These are phyloP conservation scores for Scedosporium aurantiacum DNA, from an alignment of 2,329 filamentous ascomycete species.

Conservation along the genomic window DNA sequence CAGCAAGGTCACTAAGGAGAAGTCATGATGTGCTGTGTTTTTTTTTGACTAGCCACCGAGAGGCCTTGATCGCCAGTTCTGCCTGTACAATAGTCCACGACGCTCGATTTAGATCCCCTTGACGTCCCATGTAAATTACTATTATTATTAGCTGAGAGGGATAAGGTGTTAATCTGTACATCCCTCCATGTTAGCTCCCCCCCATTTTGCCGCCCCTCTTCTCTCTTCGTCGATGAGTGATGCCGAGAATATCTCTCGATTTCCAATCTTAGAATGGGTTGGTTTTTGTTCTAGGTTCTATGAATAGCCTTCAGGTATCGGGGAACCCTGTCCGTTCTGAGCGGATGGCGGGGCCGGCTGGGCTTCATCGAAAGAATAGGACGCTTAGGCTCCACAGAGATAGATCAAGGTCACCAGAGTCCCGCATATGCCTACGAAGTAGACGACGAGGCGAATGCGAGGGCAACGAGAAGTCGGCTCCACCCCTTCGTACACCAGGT, in stretches of 20 bases:
- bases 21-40: neutral
- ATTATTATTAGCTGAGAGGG: neutral
- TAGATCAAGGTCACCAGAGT: too few relatives aligned
- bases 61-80: neutral
- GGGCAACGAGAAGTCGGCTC: neutral
- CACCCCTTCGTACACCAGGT: neutral
- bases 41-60: neutral
- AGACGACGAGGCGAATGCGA: too few relatives aligned
- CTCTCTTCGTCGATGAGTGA: neutral
- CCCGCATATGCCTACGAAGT: too few relatives aligned
- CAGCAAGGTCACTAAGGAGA: constrained; percentile 22
- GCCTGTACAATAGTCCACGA: neutral
- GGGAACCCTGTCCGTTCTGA: neutral
- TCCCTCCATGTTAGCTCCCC: neutral
- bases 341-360: too few relatives aligned
- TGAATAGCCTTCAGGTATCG: neutral
- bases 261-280: neutral
- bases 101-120: neutral
- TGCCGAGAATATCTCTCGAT: neutral
- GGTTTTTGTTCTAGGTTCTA: neutral
- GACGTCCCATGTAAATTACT: neutral
- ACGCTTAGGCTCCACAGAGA: too few relatives aligned
- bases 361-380: too few relatives aligned
- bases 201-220: neutral
- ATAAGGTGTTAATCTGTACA: neutral